Evolutionary conservation across 805 yeast species (phyloP), one percentile per base, ranked within the genome.

Genomic region (Lipomyces yamadae): DNA sequence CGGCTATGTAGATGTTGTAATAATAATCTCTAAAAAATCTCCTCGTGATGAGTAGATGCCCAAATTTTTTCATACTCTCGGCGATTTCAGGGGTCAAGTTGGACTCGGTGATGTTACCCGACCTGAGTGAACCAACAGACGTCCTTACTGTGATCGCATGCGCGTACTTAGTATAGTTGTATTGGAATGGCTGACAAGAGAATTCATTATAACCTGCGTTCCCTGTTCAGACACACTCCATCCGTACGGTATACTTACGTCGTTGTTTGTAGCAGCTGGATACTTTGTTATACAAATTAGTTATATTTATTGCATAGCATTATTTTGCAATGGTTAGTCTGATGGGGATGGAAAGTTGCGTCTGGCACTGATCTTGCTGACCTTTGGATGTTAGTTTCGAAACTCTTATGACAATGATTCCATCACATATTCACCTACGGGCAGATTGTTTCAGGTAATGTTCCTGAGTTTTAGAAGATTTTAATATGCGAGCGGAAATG

Each of bases 361-460:
- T 15, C n/a, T 42, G 18, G 24, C 8, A n/a, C 48, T 42, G 48
- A 42, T 42, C 48, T 5, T 42, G 48, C 48, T 42, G 48, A 42
- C 48, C 24, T 24, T 24, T 42, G 15, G 42, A 24, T n/a, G 15
- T 3, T 29, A 68, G 99, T 95, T 95, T 78, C 92, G 99, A 85
- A 95, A 95, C 81, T 95, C 96, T 75, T 95, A 95, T 84, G 99
- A 95, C 79, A 96, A 96, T 84, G 99, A 95, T 79, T 89, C 98
- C 58, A 97, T 95, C 66, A 95, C 99, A 13, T 95, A 91, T 81
- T 94, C 98, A 42, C 97, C 97, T 64, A 92, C 97, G 3, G 97
- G 97, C 3, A 85, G 97, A 73, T 85, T 92, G 67, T 92, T 92
- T 80, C 97, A 91, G 79, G 90, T 77, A 63, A 29, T 75, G 67